These are phyloP conservation scores for Aphanomyces euteiches DNA, from an alignment of 352 stramenopile genomes.

Conservation along the genomic window DNA sequence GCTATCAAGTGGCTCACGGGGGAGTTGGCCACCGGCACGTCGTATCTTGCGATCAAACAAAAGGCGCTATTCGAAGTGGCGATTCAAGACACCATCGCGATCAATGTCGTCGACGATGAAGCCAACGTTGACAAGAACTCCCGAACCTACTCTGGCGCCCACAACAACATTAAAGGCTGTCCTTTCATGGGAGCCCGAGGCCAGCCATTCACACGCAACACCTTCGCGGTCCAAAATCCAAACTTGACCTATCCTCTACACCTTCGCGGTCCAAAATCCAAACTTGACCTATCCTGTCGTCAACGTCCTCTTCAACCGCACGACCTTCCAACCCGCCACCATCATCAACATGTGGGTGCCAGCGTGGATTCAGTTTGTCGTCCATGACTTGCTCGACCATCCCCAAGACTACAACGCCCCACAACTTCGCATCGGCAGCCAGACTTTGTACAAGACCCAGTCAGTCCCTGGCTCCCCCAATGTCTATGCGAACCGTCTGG, in stretches of 20 bases:
- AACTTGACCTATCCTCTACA: too few species aligned
- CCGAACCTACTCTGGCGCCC: background rate
- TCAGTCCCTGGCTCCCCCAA: background rate
- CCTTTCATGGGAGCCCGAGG: background rate
- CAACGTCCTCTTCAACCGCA: background rate
- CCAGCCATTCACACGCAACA: background rate
- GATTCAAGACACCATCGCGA: background rate
- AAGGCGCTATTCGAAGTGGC: background rate
- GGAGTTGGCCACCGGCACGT: too few species aligned
- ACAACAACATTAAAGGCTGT: constrained; percentile 1
- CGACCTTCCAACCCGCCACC: background rate
- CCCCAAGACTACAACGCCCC: background rate
- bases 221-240: too few species aligned
- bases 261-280: background rate
- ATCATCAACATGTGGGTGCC: background rate
- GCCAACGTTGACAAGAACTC: background rate
- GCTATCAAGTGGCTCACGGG: background rate
- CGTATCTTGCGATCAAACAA: background rate
- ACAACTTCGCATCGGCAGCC: background rate
- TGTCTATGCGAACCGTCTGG: background rate
- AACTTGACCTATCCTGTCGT: background rate
- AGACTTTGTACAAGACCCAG: background rate
- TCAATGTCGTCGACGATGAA: background rate
- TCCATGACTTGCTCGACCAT: background rate
- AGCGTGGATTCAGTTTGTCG: background rate